Evolutionary conservation across 805 yeast species (phyloP).

Genomic region (Ogataea parapolymorpha): DNA sequence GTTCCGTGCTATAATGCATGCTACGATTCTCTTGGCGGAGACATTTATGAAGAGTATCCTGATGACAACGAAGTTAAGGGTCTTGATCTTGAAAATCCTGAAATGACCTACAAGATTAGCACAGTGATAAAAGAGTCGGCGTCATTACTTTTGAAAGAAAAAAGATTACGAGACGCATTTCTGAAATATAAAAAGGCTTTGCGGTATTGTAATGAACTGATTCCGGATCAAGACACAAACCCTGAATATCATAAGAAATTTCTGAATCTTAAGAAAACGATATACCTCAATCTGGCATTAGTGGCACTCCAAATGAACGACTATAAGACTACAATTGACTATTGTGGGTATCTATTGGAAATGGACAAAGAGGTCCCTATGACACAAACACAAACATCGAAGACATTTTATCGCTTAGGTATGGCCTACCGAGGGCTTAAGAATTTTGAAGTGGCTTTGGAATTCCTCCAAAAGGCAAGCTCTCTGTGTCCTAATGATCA

Average conservation of each 20-base stretch:
- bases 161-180: conserved; percentile 48
- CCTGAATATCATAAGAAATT: conserved; percentile 50
- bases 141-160: conserved; percentile 52
- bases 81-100: conserved; percentile 46
- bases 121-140: conserved; percentile 65
- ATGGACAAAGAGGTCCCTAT: conserved; percentile 32
- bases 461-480: conserved; percentile 43
- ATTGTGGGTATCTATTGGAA: conserved; percentile 55
- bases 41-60: conserved; percentile 71
- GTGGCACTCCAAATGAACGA: conserved; percentile 47
- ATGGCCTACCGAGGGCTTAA: conserved; percentile 37
- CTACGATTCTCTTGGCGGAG: conserved; percentile 61
- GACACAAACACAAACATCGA: conserved; percentile 25
- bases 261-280: conserved; percentile 44
- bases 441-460: conserved; percentile 48
- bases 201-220: conserved; percentile 65
- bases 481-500: conserved; percentile 45
- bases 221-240: conserved; percentile 67
- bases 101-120: conserved; percentile 49
- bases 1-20: conserved; percentile 65
- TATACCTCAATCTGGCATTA: conserved; percentile 59
- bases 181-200: conserved; percentile 65
- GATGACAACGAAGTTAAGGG: conserved; percentile 66
- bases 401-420: conserved; percentile 30
- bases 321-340: conserved; percentile 49